Evolutionary conservation across 169 alveolate species (phyloP).

Genomic region (Cyclospora cayetanensis): DNA sequence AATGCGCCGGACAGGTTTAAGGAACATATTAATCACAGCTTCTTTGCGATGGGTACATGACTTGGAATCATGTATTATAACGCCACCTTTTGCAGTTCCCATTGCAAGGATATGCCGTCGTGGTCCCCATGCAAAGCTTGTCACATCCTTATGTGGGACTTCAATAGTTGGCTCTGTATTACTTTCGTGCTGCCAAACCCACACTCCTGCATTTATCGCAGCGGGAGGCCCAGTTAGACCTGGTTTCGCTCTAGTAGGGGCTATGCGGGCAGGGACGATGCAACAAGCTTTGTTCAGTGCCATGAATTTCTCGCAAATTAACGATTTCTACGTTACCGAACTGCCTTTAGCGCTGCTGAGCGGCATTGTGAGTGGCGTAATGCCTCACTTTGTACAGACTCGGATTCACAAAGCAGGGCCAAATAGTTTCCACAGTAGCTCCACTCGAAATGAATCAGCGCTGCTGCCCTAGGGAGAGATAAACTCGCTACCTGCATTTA

Average conservation of each 20-base stretch:
- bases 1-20: background rate
- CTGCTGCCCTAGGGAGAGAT: background rate
- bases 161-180: background rate
- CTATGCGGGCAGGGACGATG: too few relatives aligned
- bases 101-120: background rate
- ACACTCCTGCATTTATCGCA: background rate
- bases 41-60: background rate
- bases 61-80: background rate
- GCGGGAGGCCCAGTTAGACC: too few relatives aligned
- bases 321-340: too few relatives aligned
- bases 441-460: constrained; percentile 15
- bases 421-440: background rate
- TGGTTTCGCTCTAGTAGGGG: too few relatives aligned
- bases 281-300: too few relatives aligned
- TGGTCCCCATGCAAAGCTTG: background rate
- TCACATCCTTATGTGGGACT: background rate
- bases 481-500: background rate
- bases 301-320: too few relatives aligned
- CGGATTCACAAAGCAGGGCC: constrained; percentile 1
- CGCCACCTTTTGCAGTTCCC: constrained; percentile 8
- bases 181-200: background rate
- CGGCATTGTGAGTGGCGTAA: too few relatives aligned
- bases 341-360: too few relatives aligned
- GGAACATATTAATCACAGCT: background rate
- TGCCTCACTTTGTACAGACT: background rate